Evolutionary conservation across 164 flowering plant species (phyloP).

Genomic region (Kingdonia uniflora): DNA sequence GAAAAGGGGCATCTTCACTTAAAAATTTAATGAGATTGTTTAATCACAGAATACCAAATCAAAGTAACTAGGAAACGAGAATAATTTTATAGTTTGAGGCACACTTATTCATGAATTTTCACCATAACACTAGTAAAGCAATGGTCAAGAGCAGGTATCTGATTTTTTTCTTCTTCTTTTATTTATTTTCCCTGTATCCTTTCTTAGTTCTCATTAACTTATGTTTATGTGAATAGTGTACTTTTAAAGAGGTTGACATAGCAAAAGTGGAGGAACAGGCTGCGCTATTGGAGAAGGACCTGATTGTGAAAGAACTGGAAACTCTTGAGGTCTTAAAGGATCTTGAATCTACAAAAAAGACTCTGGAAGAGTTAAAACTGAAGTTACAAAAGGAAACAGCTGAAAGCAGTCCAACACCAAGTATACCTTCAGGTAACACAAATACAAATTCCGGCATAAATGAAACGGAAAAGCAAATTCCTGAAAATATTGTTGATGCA

Average conservation of each 20-base stretch:
- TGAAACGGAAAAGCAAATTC: conserved; percentile 23
- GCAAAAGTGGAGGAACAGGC: conserved; percentile 54
- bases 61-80: not conserved
- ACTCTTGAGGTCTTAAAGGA: conserved; percentile 73
- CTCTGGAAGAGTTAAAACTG: conserved; percentile 52
- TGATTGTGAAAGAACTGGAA: conserved; percentile 70
- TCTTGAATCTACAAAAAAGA: conserved; percentile 56
- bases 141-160: not conserved
- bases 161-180: too few species aligned
- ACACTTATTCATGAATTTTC: too few species aligned
- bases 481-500: conserved; percentile 11
- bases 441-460: conserved; percentile 6
- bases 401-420: conserved; percentile 20
- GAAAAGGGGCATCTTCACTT: too few species aligned
- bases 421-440: conserved; percentile 9
- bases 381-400: conserved; percentile 55
- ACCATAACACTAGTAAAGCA: not conserved
- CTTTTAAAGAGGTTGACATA: conserved; percentile 26
- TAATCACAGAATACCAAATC: not conserved
- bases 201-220: conserved; percentile 1
- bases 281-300: conserved; percentile 51
- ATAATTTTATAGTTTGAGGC: too few species aligned
- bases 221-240: conserved; percentile 15
- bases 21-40: too few species aligned
- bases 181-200: not conserved